Conservation (phyloP, 306 rosid genomes). For the Begonia loranthoides region DNA sequence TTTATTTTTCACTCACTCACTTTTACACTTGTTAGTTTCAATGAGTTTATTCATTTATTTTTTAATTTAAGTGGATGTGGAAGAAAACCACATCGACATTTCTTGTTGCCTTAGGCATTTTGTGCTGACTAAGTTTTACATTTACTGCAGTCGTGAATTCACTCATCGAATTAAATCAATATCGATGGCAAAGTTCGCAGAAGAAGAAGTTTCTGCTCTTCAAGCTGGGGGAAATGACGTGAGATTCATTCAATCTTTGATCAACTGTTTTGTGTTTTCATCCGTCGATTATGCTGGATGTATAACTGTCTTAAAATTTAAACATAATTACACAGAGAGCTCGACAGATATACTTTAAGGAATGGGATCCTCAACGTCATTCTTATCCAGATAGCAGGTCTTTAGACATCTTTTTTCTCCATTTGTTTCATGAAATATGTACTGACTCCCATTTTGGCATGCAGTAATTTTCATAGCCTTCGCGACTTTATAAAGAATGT, state of each 20-base stretch:
- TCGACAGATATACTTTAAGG: constrained; percentile 55
- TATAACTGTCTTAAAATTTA: constrained; percentile 1
- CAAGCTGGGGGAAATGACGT: constrained; percentile 96
- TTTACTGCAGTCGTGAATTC: constrained; percentile 65
- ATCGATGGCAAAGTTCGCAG: constrained; percentile 67
- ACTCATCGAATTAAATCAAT: constrained; percentile 87
- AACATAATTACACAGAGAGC: constrained; percentile 40
- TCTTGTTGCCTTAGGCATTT: background rate
- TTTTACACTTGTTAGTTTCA: too few relatives aligned
- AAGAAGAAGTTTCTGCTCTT: constrained; percentile 69
- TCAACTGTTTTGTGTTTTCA: constrained; percentile 1
- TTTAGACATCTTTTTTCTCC: constrained; percentile 6
- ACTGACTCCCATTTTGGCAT: constrained; percentile 23
- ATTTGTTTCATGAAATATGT: constrained; percentile 2
- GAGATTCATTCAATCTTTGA: constrained; percentile 2
- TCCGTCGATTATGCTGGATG: background rate
- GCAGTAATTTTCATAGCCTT: constrained; percentile 54
- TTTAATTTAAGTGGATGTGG: too few relatives aligned
- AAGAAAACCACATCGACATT: too few relatives aligned
- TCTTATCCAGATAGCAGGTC: constrained; percentile 62
- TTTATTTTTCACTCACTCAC: too few relatives aligned
- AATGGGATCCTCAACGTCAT: constrained; percentile 51
- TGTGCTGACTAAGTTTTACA: constrained; percentile 8
- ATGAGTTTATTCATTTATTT: too few relatives aligned
- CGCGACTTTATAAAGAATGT: constrained; percentile 66